Percentiles rank a stretch among this genome's conserved stretches.
Conservation (phyloP, 2,329 filamentous ascomycete species). For the Delphinella strobiligena region DNA sequence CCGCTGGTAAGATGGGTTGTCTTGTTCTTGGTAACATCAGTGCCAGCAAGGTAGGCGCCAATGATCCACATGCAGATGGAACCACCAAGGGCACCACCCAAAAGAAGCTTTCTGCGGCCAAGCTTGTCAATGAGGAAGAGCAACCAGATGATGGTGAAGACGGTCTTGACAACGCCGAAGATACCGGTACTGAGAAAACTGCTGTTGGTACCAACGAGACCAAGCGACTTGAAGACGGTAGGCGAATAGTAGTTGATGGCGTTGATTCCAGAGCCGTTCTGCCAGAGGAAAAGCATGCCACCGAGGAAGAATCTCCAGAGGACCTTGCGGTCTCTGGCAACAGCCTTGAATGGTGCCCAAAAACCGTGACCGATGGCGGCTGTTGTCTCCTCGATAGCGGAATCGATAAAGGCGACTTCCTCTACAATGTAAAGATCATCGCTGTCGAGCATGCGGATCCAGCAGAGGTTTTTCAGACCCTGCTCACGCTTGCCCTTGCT, state of each 20-base stretch:
- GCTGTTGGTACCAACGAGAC: constrained; percentile 47
- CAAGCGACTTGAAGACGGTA: constrained; percentile 55
- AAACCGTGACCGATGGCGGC: constrained; percentile 56
- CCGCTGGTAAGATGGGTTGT: constrained; percentile 28
- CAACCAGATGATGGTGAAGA: constrained; percentile 56
- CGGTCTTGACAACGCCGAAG: constrained; percentile 65
- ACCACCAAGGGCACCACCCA: constrained; percentile 53
- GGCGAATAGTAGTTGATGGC: constrained; percentile 67
- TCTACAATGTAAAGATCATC: constrained; percentile 58
- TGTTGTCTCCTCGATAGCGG: constrained; percentile 54
- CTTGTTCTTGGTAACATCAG: constrained; percentile 32
- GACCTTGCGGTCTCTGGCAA: constrained; percentile 44
- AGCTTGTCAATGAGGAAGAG: constrained; percentile 55
- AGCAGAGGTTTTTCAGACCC: constrained; percentile 39
- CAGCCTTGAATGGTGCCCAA: constrained; percentile 56
- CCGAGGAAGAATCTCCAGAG: constrained; percentile 64
- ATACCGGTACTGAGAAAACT: constrained; percentile 59
- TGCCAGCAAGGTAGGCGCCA: constrained; percentile 40
- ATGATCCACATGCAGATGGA: constrained; percentile 54
- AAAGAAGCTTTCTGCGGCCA: constrained; percentile 50
- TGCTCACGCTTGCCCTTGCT: constrained; percentile 28
- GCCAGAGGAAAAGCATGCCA: constrained; percentile 63
- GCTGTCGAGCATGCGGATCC: constrained; percentile 48
- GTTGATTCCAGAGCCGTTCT: constrained; percentile 67
- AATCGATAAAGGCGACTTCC: constrained; percentile 59